Percentiles rank a stretch among this genome's conserved stretches.
These are phyloP conservation scores for Aegilops sharonensis DNA, from an alignment of 176 grass and related monocot species.

Conservation along the genomic window DNA sequence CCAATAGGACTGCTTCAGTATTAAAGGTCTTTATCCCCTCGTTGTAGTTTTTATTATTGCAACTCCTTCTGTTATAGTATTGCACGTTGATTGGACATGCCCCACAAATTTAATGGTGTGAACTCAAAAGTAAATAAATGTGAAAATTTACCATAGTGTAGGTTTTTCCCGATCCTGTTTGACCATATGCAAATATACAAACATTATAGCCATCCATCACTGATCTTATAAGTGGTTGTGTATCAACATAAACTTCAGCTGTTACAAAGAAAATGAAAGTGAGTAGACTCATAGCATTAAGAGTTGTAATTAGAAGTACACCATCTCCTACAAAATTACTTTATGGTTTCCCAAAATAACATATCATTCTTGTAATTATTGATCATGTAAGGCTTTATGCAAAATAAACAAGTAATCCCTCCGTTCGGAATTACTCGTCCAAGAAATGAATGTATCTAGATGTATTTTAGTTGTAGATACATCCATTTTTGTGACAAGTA, in stretches of 20 bases:
- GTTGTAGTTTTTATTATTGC: neutral
- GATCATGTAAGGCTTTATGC: neutral
- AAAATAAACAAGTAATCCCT: neutral
- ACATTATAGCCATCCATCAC: constrained; percentile 88
- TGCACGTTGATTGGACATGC: neutral
- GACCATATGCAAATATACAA: constrained; percentile 94
- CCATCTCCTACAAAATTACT: too few relatives aligned
- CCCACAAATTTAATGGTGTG: neutral
- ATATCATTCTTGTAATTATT: neutral
- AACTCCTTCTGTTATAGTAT: neutral
- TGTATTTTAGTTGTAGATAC: too few relatives aligned
- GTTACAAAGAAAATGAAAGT: constrained; percentile 40
- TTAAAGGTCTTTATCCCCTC: neutral
- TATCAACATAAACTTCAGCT: constrained; percentile 77
- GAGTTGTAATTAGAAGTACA: neutral
- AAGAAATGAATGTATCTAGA: too few relatives aligned
- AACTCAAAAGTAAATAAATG: neutral
- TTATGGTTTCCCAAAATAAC: neutral
- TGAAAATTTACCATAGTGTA: constrained; percentile 81
- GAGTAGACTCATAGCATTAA: neutral
- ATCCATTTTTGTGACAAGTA: too few relatives aligned
- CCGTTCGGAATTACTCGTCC: too few relatives aligned
- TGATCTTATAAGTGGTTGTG: constrained; percentile 73
- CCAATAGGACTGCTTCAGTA: neutral
- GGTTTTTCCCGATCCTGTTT: constrained; percentile 84